phyloP scores from a whole-genome alignment of 805 yeast genomes.

The Candida pseudofarinosa region DNA sequence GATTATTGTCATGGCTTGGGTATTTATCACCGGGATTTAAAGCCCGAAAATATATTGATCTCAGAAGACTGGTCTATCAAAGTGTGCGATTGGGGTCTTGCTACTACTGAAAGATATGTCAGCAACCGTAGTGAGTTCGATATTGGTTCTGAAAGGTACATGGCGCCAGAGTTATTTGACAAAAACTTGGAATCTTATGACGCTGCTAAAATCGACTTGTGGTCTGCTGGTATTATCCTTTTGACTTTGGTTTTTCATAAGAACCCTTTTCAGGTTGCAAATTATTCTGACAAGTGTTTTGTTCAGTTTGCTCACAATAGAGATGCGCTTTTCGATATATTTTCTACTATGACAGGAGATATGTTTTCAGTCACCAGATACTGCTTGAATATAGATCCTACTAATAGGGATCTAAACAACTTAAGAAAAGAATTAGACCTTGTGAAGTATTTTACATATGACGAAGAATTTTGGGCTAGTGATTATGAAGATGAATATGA shows the following conservation, averaged over 20 bases:
- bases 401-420: slow-evolving; percentile 62
- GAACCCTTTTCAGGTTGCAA: slow-evolving; percentile 81
- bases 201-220: slow-evolving; percentile 78
- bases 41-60: slow-evolving; percentile 55
- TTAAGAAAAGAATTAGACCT: slow-evolving; percentile 59
- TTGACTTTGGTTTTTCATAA: slow-evolving; percentile 83
- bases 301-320: slow-evolving; percentile 81
- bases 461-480: slow-evolving; percentile 53
- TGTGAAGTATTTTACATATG: slow-evolving; percentile 72
- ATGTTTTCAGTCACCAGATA: slow-evolving; percentile 79
- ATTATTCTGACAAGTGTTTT: slow-evolving; percentile 75
- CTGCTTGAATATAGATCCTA: slow-evolving; percentile 80
- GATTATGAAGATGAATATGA: slow-evolving; percentile 48
- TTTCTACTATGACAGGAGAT: slow-evolving; percentile 83
- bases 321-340: slow-evolving; percentile 87
- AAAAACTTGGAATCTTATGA: slow-evolving; percentile 55
- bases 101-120: slow-evolving; percentile 50
- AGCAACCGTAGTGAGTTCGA: slow-evolving; percentile 60
- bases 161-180: slow-evolving; percentile 92
- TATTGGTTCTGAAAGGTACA: slow-evolving; percentile 85
- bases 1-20: slow-evolving; percentile 46
- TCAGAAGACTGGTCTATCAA: slow-evolving; percentile 54
- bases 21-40: slow-evolving; percentile 54
- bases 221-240: slow-evolving; percentile 85
- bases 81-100: slow-evolving; percentile 58